phyloP scores from a whole-genome alignment of 1,139 yeast species.

The Yamadazyma dendronema region DNA sequence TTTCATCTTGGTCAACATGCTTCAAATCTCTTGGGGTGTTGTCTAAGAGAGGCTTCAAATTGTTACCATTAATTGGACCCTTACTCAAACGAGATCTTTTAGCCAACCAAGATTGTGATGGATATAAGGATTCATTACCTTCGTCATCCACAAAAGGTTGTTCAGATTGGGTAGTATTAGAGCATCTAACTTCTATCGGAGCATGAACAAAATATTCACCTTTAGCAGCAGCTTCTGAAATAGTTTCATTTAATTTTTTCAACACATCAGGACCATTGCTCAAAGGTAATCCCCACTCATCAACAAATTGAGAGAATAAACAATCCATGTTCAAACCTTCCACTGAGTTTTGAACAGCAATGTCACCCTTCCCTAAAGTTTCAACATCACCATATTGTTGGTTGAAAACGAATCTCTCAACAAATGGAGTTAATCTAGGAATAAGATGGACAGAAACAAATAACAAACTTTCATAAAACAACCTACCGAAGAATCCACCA shows the following conservation, averaged over 20 bases:
- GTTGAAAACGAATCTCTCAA: conserved; percentile 80
- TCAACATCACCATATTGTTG: conserved; percentile 82
- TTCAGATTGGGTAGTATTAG: conserved; percentile 68
- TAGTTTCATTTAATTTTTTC: conserved; percentile 58
- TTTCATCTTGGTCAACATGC: conserved; percentile 46
- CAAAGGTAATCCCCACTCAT: conserved; percentile 95
- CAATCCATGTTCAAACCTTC: conserved; percentile 96
- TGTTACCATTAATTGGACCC: conserved; percentile 86
- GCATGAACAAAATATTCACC: conserved; percentile 84
- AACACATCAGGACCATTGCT: conserved; percentile 72
- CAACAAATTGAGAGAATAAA: conserved; percentile 87
- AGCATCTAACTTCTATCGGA: conserved; percentile 92
- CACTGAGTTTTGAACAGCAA: conserved; percentile 76
- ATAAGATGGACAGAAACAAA: conserved; percentile 74
- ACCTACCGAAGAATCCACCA: conserved; percentile 75
- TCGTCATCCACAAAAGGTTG: conserved; percentile 41
- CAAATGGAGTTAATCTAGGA: conserved; percentile 77
- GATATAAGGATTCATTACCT: conserved; percentile 47
- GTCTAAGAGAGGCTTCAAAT: conserved; percentile 76
- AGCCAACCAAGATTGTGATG: conserved; percentile 41
- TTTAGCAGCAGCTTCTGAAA: conserved; percentile 56
- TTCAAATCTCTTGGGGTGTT: conserved; percentile 63
- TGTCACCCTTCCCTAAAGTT: conserved; percentile 62
- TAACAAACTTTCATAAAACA: conserved; percentile 73
- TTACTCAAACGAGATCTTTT: conserved; percentile 35